Percentiles rank a stretch among this genome's conserved stretches.
Evolutionary conservation across 805 yeast species (phyloP).

Genomic region (Hanseniaspora osmophila): DNA sequence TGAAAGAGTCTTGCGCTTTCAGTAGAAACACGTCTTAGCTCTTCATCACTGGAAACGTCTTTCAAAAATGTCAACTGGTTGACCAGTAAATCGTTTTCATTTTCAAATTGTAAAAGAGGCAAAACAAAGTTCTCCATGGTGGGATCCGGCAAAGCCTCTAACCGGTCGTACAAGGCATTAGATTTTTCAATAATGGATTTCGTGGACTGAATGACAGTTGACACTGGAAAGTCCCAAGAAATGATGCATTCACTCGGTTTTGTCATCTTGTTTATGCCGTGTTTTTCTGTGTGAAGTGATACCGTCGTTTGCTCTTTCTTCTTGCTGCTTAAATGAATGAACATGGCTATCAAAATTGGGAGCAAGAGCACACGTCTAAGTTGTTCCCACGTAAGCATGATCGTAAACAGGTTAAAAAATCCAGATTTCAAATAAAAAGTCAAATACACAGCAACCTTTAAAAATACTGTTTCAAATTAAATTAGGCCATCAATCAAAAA

Average conservation of each 20-base stretch:
- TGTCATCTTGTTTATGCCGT: too few species aligned
- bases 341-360: too few species aligned
- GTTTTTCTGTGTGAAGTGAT: too few species aligned
- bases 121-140: slow-evolving; percentile 42
- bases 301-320: too few species aligned
- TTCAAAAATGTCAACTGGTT: slow-evolving; percentile 54
- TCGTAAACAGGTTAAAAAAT: too few species aligned
- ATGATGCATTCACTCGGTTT: slow-evolving; percentile 25
- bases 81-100: slow-evolving; percentile 30
- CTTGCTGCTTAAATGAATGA: too few species aligned
- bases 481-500: too few species aligned
- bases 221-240: slow-evolving; percentile 47
- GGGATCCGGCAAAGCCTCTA: slow-evolving; percentile 37
- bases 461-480: too few species aligned
- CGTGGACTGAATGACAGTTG: slow-evolving; percentile 29
- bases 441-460: too few species aligned
- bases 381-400: too few species aligned
- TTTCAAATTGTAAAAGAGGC: slow-evolving; percentile 39
- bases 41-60: slow-evolving; percentile 52
- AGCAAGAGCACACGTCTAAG: too few species aligned
- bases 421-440: too few species aligned
- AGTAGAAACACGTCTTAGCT: slow-evolving; percentile 57
- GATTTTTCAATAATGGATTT: slow-evolving; percentile 31
- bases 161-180: slow-evolving; percentile 34
- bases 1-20: slow-evolving; percentile 45